Base-by-base conservation (phyloP, 225 moss, liverwort and hornwort species). In the Climacium dendroides region DNA sequence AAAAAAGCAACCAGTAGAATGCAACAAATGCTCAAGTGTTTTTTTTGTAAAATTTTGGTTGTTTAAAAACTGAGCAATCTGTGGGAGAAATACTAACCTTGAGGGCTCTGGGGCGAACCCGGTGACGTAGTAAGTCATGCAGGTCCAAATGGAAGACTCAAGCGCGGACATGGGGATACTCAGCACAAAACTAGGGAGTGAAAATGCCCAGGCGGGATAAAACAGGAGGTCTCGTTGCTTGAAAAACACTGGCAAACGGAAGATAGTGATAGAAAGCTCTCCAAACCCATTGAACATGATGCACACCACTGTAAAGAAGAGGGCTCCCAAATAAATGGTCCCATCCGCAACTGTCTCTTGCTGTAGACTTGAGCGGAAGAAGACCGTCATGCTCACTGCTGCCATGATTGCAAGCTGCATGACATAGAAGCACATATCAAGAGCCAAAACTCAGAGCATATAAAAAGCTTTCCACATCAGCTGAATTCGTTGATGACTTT, bases 231-330 rank as follows among this genome's bases (percentile, higher is more conserved):
- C 96, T 22, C 96, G 81, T 79, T 96, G 96, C 89, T 96, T 96
- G 93, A 93, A 96, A 60, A 96, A 94, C 83, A 96, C 96, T 18
- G 96, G 96, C 43, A 96, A 90, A 19, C 96, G 94, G 87, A 92
- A 91, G 76, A 96, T 95, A 29, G 95, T 96, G 60, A 95, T 92
- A 19, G 94, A 93, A 78, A 96, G 91, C 89, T 96, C 96, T 39
- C 95, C 94, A 85, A 95, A 96, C 18, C 96, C 96, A 66, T 96
- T 96, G 73, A 96, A 88, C 96, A 96, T 96, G 90, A 96, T 94
- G 80, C 90, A 90, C 64, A 95, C 94, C 64, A 96, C 94, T 43
- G 94, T 92, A 58, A 95, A 96, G 89, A 95, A 96, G 69, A 96
- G 93, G 57, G 95, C 89, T 19, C 96, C 96, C 87, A 96, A 78